These are phyloP conservation scores for Pythium phragmiticola DNA, from an alignment of 352 stramenopile species.

Conservation along the genomic window DNA sequence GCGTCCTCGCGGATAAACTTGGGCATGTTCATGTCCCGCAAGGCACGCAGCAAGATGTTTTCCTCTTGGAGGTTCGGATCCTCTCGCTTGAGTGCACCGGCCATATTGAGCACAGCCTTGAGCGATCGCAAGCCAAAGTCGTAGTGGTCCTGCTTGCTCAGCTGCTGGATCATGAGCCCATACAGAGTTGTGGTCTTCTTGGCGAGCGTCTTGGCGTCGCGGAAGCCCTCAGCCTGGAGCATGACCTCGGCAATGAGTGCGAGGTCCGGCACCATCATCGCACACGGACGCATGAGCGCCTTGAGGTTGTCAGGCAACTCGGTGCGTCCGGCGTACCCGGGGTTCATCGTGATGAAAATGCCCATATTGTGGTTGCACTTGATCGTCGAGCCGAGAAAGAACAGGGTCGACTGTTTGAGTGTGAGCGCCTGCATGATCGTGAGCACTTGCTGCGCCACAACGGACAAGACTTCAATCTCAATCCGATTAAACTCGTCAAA, in stretches of 20 bases:
- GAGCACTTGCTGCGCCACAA: constrained; percentile 90
- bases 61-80: constrained; percentile 93
- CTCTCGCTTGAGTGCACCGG: constrained; percentile 89
- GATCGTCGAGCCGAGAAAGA: constrained; percentile 87
- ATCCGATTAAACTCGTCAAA: constrained; percentile 92
- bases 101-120: constrained; percentile 88
- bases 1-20: constrained; percentile 96
- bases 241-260: constrained; percentile 90
- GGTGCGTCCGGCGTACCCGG: constrained; percentile 82
- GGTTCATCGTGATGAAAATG: constrained; percentile 94
- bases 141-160: constrained; percentile 89
- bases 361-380: constrained; percentile 87
- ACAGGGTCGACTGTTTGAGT: constrained; percentile 64
- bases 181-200: constrained; percentile 89
- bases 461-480: constrained; percentile 86
- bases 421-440: constrained; percentile 88
- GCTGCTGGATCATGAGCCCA: constrained; percentile 87
- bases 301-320: constrained; percentile 86
- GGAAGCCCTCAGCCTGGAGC: constrained; percentile 89
- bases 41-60: constrained; percentile 87
- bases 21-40: constrained; percentile 95
- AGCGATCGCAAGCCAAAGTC: constrained; percentile 91
- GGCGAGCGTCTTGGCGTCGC: constrained; percentile 45
- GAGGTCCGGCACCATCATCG: constrained; percentile 93
- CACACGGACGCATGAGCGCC: constrained; percentile 83